phyloP scores from a whole-genome alignment of 768 basidiomycete species.

The Candolleomyces eurysporus region DNA sequence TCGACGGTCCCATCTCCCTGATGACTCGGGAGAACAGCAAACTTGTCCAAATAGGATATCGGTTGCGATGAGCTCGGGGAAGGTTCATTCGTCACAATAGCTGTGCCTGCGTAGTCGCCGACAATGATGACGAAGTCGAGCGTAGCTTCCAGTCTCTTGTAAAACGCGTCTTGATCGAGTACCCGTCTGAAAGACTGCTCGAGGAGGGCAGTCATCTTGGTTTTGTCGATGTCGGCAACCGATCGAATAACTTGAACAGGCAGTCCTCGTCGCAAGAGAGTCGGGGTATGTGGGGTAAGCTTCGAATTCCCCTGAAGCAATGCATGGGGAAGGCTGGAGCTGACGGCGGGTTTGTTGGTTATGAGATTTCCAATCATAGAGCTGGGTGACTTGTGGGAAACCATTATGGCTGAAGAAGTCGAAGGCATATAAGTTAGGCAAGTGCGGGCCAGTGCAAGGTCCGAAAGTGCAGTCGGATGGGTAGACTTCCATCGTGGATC shows the following conservation, averaged over 20 bases:
- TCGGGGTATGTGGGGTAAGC: slow-evolving; percentile 88
- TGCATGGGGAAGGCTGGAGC: slow-evolving; percentile 93
- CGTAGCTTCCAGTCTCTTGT: slow-evolving; percentile 65
- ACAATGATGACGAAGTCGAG: slow-evolving; percentile 93
- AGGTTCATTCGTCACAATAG: slow-evolving; percentile 78
- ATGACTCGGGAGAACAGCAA: slow-evolving; percentile 90
- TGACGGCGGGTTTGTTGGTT: slow-evolving; percentile 96
- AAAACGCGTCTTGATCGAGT: slow-evolving; percentile 75
- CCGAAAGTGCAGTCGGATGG: slow-evolving; percentile 84
- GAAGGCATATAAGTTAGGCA: slow-evolving; percentile 93
- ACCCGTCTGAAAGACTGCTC: slow-evolving; percentile 82
- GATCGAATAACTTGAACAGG: slow-evolving; percentile 82
- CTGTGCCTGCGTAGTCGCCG: slow-evolving; percentile 94
- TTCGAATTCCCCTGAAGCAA: slow-evolving; percentile 84
- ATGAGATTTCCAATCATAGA: slow-evolving; percentile 96
- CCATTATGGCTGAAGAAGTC: slow-evolving; percentile 92
- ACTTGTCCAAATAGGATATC: slow-evolving; percentile 96
- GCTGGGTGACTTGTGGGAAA: slow-evolving; percentile 94
- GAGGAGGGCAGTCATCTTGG: slow-evolving; percentile 75
- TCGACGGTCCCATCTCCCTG: slow-evolving; percentile 99
- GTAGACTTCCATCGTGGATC: slow-evolving; percentile 68
- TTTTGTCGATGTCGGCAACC: slow-evolving; percentile 64
- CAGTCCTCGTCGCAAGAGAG: slow-evolving; percentile 84
- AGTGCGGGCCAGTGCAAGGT: slow-evolving; percentile 78
- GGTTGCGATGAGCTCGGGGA: slow-evolving; percentile 28